Percentiles rank a stretch among this genome's conserved stretches.
phyloP scores from a whole-genome alignment of 2,329 filamentous ascomycete genomes.

The Xylogone sp. region DNA sequence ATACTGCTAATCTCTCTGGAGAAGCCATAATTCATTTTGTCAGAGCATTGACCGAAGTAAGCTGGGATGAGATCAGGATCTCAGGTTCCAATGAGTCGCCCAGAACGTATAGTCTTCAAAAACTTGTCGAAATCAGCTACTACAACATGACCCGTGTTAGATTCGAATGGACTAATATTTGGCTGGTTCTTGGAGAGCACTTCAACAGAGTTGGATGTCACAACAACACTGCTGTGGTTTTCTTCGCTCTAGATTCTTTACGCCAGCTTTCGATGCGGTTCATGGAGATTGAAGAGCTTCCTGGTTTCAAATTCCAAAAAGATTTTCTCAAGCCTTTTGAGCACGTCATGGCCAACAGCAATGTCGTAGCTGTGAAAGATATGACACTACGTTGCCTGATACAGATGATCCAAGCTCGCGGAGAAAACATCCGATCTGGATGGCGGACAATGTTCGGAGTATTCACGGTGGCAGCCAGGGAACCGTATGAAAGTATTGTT shows the following conservation, averaged over 20 bases:
- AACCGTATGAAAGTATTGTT: slow-evolving; percentile 92
- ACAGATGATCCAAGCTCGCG: slow-evolving; percentile 97
- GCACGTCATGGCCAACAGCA: slow-evolving; percentile 92
- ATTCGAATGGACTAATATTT: slow-evolving; percentile 98
- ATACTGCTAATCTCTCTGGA: slow-evolving; percentile 87
- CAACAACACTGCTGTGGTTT: slow-evolving; percentile 93
- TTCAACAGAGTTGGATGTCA: slow-evolving; percentile 98
- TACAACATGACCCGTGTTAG: slow-evolving; percentile 99
- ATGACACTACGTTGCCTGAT: slow-evolving; percentile 95
- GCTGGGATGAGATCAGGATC: slow-evolving; percentile 98
- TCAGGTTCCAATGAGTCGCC: slow-evolving; percentile 95
- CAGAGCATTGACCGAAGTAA: slow-evolving; percentile 86
- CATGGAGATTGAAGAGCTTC: slow-evolving; percentile 95
- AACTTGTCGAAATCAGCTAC: slow-evolving; percentile 97
- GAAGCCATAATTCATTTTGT: slow-evolving; percentile 97
- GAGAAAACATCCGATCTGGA: slow-evolving; percentile 93
- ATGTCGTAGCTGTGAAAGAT: slow-evolving; percentile 89
- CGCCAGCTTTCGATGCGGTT: slow-evolving; percentile 97
- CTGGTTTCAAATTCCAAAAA: slow-evolving; percentile 99
- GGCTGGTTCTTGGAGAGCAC: slow-evolving; percentile 95
- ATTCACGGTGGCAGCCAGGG: slow-evolving; percentile 90
- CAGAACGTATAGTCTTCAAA: slow-evolving; percentile 94
- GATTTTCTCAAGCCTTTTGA: slow-evolving; percentile 98
- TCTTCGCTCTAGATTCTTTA: slow-evolving; percentile 93
- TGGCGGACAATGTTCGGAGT: slow-evolving; percentile 99